These are phyloP conservation scores for Eleusine indica DNA, from an alignment of 176 grass and related monocot genomes.

Conservation along the genomic window DNA sequence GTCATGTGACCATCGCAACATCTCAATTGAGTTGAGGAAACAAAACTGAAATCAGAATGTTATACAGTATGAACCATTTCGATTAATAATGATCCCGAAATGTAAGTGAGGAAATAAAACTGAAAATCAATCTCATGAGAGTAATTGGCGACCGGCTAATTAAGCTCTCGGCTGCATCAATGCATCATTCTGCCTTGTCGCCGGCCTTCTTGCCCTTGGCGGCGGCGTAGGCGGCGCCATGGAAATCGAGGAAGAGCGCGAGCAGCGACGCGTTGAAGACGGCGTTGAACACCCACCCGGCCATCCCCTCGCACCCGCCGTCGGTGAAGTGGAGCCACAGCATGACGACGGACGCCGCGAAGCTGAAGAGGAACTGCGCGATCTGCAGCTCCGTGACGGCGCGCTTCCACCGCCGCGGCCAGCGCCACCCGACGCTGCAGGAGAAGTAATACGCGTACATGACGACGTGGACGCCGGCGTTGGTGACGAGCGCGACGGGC, in stretches of 20 bases:
- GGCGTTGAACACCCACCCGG: slow-evolving; percentile 87
- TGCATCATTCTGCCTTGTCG: slow-evolving; percentile 38
- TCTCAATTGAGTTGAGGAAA: not conserved
- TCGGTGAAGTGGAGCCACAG: slow-evolving; percentile 72
- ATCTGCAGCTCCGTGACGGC: slow-evolving; percentile 91
- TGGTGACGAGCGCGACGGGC: slow-evolving; percentile 80
- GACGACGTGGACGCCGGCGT: slow-evolving; percentile 80
- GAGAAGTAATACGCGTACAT: slow-evolving; percentile 94
- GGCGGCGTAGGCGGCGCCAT: slow-evolving; percentile 59
- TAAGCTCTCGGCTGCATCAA: not conserved
- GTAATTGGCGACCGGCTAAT: not conserved
- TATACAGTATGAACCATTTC: not conserved
- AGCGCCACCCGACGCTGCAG: slow-evolving; percentile 70
- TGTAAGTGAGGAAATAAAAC: too few species aligned
- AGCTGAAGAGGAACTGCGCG: slow-evolving; percentile 87
- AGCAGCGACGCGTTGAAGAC: slow-evolving; percentile 86
- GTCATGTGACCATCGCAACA: not conserved
- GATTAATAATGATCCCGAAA: not conserved
- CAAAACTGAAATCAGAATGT: not conserved
- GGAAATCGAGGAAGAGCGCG: slow-evolving; percentile 85
- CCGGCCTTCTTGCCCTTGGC: slow-evolving; percentile 45
- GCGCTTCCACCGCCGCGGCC: slow-evolving; percentile 75
- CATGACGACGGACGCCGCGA: slow-evolving; percentile 67
- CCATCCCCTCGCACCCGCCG: slow-evolving; percentile 78
- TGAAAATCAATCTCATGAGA: not conserved